Conservation (phyloP, 1,139 yeast genomes). For the Yamadazyma mexicana region DNA sequence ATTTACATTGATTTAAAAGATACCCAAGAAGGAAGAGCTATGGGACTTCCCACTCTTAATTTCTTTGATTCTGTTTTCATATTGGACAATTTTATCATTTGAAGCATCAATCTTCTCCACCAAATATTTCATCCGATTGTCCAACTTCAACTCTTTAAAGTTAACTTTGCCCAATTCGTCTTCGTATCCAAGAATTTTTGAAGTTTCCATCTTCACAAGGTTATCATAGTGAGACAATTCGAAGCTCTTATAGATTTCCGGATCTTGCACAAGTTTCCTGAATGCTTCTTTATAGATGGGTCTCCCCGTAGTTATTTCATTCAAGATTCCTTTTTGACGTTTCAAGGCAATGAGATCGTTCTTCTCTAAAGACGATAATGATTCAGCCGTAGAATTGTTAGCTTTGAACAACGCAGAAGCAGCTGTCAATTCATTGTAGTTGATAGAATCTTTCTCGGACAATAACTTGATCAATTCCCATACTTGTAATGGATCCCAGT, state of each 20-base stretch:
- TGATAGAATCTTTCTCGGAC: constrained; percentile 45
- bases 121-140: constrained; percentile 63
- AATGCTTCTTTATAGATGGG: constrained; percentile 88
- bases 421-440: constrained; percentile 53
- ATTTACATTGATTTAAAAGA: constrained; percentile 7
- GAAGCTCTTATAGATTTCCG: constrained; percentile 55
- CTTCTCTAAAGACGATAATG: constrained; percentile 72
- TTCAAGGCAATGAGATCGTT: constrained; percentile 70
- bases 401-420: constrained; percentile 64
- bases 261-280: constrained; percentile 57
- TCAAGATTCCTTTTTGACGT: constrained; percentile 74
- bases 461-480: constrained; percentile 79
- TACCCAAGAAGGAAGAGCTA: constrained; percentile 12
- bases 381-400: constrained; percentile 46
- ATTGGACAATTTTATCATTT: constrained; percentile 47
- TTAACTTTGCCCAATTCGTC: constrained; percentile 62
- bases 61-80: constrained; percentile 29
- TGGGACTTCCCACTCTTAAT: constrained; percentile 13
- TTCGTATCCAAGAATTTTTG: constrained; percentile 64
- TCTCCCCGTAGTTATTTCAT: constrained; percentile 70
- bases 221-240: constrained; percentile 61
- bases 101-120: constrained; percentile 62
- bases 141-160: constrained; percentile 47
- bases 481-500: constrained; percentile 78
- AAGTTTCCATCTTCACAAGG: constrained; percentile 60